Evolutionary conservation across 2,329 filamentous ascomycete species (phyloP), one percentile per base, ranked within the genome.

Genomic region (Diaporthe citrichinensis): DNA sequence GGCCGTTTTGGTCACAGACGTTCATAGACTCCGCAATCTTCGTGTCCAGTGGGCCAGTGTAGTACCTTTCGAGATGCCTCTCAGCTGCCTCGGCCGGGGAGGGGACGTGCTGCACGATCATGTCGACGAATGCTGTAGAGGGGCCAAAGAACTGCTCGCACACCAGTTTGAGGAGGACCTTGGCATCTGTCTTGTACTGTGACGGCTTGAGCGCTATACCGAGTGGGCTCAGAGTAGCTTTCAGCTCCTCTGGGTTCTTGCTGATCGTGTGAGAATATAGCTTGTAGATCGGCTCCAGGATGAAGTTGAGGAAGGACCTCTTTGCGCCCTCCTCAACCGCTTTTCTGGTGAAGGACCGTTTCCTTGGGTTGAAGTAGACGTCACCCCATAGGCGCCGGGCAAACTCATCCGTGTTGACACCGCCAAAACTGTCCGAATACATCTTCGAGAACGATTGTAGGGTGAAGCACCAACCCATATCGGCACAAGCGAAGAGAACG

Each of bases 201-300:
- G 95, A 96, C 4, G 97, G 96, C 86, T 98, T 99, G 77, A 99
- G 86, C 28, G 88, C 85, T 80, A 99, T 98, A 17, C 95, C 95
- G 14, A 99, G 88, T 28, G 91, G 92, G 25, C 90, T 92, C 74
- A 99, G 86, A 0, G 95, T 97, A 62, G 90, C 89, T 81, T 94
- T 95, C 76, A 99, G 87, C 79, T 98, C 94, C 73, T 95, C 93
- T 0, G 96, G 94, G 80, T 92, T 96, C 82, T 97, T 94, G 81
- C 95, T 97, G 81, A 99, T 95, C 5, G 96, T 97, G 83, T 98
- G 95, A 23, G 95, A 96, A 83, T 96, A 98, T 57, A 99, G 89
- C 85, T 99, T 99, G 90, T 99, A 99, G 79, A 99, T 95, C 25
- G 97, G 97, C 83, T 99, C 97, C 65, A 99, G 88, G 39, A 99